These are phyloP conservation scores for Tetraselmis chui DNA, from an alignment of 139 green algal genomes.

Conservation along the genomic window DNA sequence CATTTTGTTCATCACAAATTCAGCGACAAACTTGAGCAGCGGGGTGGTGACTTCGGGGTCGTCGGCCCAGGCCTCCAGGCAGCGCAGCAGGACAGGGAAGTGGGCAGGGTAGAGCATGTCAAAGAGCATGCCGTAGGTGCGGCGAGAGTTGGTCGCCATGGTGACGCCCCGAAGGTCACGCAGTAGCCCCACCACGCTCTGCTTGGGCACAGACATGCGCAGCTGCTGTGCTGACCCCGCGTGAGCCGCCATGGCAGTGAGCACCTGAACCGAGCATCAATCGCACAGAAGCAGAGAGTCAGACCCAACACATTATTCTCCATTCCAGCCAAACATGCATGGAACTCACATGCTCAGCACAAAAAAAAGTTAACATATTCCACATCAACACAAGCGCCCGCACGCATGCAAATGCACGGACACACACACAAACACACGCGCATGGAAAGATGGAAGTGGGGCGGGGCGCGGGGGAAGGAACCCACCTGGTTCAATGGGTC, in stretches of 20 bases:
- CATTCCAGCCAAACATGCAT: no score
- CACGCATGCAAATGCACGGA: not conserved
- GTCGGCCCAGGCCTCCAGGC: slow-evolving; percentile 81
- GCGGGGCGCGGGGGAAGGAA: no score
- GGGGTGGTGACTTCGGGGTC: slow-evolving; percentile 71
- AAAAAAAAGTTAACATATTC: no score
- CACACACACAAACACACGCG: not conserved
- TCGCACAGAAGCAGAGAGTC: not conserved
- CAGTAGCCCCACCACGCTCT: slow-evolving; percentile 78
- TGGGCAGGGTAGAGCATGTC: slow-evolving; percentile 95
- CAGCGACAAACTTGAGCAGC: slow-evolving; percentile 93
- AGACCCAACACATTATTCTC: no score
- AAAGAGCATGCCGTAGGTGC: slow-evolving; percentile 81
- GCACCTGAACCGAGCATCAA: not conserved
- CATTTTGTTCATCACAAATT: slow-evolving; percentile 96
- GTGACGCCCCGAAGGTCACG: slow-evolving; percentile 89
- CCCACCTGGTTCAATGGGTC: slow-evolving; percentile 79
- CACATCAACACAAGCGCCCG: no score
- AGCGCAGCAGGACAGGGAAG: slow-evolving; percentile 68
- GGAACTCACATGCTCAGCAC: no score
- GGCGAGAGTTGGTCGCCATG: slow-evolving; percentile 73
- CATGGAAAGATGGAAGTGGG: no score
- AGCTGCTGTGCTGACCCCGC: slow-evolving; percentile 16
- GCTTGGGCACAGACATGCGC: slow-evolving; percentile 43
- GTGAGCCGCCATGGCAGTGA: not conserved